Percentiles rank a stretch among this genome's conserved stretches.
These are phyloP conservation scores for Dryas integrifolia DNA, from an alignment of 331 rosid genomes.

Conservation along the genomic window DNA sequence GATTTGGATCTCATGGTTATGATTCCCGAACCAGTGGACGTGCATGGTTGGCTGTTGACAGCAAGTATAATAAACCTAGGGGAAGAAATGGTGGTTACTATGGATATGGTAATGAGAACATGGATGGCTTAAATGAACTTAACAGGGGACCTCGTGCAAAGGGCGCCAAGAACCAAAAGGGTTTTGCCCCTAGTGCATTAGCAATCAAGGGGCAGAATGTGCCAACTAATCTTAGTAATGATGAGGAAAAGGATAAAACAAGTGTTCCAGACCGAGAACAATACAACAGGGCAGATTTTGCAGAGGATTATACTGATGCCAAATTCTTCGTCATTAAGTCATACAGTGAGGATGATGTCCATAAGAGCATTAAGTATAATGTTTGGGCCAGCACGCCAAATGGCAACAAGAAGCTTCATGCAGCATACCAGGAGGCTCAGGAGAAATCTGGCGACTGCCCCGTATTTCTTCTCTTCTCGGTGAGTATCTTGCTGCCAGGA, in stretches of 20 bases:
- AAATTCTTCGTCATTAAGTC: slow-evolving; percentile 78
- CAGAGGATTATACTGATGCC: slow-evolving; percentile 59
- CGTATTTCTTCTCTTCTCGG: slow-evolving; percentile 73
- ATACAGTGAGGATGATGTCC: slow-evolving; percentile 91
- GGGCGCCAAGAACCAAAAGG: slow-evolving; percentile 63
- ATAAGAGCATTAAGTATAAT: slow-evolving; percentile 81
- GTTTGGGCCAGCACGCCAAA: slow-evolving; percentile 96
- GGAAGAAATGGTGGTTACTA: slow-evolving; percentile 62
- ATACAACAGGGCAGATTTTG: slow-evolving; percentile 59
- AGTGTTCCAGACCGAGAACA: slow-evolving; percentile 56
- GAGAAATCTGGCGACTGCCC: slow-evolving; percentile 73
- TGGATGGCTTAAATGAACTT: slow-evolving; percentile 80
- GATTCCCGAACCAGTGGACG: slow-evolving; percentile 66
- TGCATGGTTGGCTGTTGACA: slow-evolving; percentile 70
- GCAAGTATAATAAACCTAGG: slow-evolving; percentile 66
- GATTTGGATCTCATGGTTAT: slow-evolving; percentile 69
- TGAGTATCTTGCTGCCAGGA: slow-evolving; percentile 25
- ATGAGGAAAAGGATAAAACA: slow-evolving; percentile 57
- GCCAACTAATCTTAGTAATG: slow-evolving; percentile 34
- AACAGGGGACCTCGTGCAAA: slow-evolving; percentile 87
- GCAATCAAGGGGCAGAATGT: slow-evolving; percentile 60
- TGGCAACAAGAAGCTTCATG: slow-evolving; percentile 92
- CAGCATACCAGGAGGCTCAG: slow-evolving; percentile 83
- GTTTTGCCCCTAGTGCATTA: slow-evolving; percentile 44
- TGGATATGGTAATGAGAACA: slow-evolving; percentile 76